Conservation (phyloP, 2,329 filamentous ascomycete genomes). For the Pseudogymnoascus sp. region DNA sequence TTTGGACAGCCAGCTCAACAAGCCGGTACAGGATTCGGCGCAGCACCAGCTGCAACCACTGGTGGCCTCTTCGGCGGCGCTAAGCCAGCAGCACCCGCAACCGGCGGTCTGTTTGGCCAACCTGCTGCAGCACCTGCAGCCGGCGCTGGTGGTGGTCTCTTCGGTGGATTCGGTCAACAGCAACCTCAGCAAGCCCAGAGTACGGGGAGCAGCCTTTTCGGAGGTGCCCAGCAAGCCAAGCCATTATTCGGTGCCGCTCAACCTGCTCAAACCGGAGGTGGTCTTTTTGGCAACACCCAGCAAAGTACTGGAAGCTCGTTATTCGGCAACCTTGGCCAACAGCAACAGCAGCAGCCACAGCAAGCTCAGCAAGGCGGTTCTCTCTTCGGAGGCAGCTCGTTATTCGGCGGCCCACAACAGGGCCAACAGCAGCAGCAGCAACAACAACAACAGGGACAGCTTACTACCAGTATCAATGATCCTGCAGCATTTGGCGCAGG, state of each 20-base stretch:
- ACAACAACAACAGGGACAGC: slow-evolving; percentile 50
- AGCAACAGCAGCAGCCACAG: slow-evolving; percentile 29
- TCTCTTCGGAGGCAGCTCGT: slow-evolving; percentile 52
- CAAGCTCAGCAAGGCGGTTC: slow-evolving; percentile 50
- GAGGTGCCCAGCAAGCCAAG: slow-evolving; percentile 46
- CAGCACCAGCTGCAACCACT: slow-evolving; percentile 21
- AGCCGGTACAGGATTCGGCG: slow-evolving; percentile 19
- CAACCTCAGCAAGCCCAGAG: slow-evolving; percentile 33
- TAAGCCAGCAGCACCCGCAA: slow-evolving; percentile 31
- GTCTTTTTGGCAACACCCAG: slow-evolving; percentile 49
- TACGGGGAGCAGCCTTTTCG: slow-evolving; percentile 45
- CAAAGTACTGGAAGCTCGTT: slow-evolving; percentile 25
- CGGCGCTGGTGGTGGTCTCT: slow-evolving; percentile 32
- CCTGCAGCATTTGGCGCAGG: slow-evolving; percentile 85
- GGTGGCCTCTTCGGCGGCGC: slow-evolving; percentile 37
- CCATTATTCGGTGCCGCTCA: slow-evolving; percentile 44
- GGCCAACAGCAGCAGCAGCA: slow-evolving; percentile 43
- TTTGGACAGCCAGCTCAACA: slow-evolving; percentile 15
- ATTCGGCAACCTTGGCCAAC: slow-evolving; percentile 24
- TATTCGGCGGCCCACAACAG: slow-evolving; percentile 51
- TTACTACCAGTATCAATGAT: slow-evolving; percentile 75
- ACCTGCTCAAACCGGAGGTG: slow-evolving; percentile 37
- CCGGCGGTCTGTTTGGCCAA: slow-evolving; percentile 37
- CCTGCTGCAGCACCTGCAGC: slow-evolving; percentile 29
- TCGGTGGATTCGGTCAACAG: slow-evolving; percentile 29